Evolutionary conservation across 345 rosid genomes (phyloP), one percentile per base, ranked within the genome.

Genomic region (Populus tremula): DNA sequence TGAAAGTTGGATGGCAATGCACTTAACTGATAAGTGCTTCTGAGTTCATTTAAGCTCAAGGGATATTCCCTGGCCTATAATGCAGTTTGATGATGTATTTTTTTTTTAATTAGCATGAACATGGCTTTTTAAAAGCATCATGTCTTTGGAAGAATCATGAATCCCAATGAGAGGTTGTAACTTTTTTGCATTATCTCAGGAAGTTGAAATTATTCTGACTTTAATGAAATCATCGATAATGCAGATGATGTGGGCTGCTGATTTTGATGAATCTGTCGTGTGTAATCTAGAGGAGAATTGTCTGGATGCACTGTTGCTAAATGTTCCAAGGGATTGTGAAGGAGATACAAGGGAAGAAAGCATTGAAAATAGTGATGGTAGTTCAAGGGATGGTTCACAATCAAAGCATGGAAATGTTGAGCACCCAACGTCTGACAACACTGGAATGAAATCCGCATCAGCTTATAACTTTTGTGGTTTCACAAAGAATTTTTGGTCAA

Each of bases 231-330:
- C 31, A 39, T 83, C 38, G 66, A 79, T 77, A 64, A 83, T 81
- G 81, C 86, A 94, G 98, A 94, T 94, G 97, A 91, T 94, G 91
- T 94, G 98, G 98, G 98, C 97, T 82, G 94, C 97, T 84, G 98
- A 92, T 84, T 94, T 85, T 81, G 94, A 92, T 68, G 91, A 92
- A 78, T 87, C 92, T 67, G 20, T 81, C 59, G 80, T 80, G 45
- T 82, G 82, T 85, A 75, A 81, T 78, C 80, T 94, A 80, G 96
- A 83, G 85, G 90, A 87, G 79, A 86, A 87, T 76, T 94, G 97
- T 81, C 81, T 89, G 72, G 91, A 91, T 85, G 87, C 94, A 41
- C 84, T 94, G 88, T 82, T 87, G 82, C 73, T 94, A 72, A 88
- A 87, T 74, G 74, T 87, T 78, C 89, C 90, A 16, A 74, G 77